phyloP scores from a whole-genome alignment of 352 stramenopile genomes.

The Hyaloperonospora brassicae region DNA sequence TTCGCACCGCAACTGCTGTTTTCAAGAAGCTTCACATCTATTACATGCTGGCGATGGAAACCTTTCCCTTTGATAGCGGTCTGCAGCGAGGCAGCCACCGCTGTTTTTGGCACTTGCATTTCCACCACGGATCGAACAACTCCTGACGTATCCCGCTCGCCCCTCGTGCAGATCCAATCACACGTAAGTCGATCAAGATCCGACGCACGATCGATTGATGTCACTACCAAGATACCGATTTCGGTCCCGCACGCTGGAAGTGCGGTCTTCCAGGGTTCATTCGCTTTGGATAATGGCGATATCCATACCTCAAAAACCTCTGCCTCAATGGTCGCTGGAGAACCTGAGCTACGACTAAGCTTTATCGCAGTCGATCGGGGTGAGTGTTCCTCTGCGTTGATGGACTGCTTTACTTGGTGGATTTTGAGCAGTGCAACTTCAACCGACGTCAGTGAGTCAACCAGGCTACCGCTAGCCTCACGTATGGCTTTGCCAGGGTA shows the following conservation, averaged over 20 bases:
- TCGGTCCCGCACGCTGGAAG: conserved; percentile 6
- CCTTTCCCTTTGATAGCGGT: conserved; percentile 27
- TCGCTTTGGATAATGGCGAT: neutral
- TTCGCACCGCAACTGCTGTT: conserved; percentile 4
- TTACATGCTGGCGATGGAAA: conserved; percentile 37
- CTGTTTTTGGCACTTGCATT: conserved; percentile 3
- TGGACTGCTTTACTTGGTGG: conserved; percentile 1
- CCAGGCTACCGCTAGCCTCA: too few species aligned
- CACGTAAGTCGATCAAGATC: conserved; percentile 16
- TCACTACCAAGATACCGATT: conserved; percentile 13
- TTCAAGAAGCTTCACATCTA: conserved; percentile 28
- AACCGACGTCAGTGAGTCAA: conserved; percentile 3
- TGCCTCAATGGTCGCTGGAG: conserved; percentile 10
- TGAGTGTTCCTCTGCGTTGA: conserved; percentile 3
- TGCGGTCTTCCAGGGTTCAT: conserved; percentile 4
- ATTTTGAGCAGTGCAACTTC: conserved; percentile 12
- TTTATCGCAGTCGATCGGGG: conserved; percentile 8
- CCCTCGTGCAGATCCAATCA: conserved; percentile 11
- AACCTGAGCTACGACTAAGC: conserved; percentile 8
- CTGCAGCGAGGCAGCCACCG: conserved; percentile 18
- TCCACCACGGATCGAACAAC: conserved; percentile 3
- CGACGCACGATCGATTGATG: conserved; percentile 7
- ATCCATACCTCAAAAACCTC: conserved; percentile 21
- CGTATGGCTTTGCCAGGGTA: conserved; percentile 12
- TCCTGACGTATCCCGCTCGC: neutral